Conservation (phyloP, 352 stramenopile species). For the Globisporangium echinulatum region DNA sequence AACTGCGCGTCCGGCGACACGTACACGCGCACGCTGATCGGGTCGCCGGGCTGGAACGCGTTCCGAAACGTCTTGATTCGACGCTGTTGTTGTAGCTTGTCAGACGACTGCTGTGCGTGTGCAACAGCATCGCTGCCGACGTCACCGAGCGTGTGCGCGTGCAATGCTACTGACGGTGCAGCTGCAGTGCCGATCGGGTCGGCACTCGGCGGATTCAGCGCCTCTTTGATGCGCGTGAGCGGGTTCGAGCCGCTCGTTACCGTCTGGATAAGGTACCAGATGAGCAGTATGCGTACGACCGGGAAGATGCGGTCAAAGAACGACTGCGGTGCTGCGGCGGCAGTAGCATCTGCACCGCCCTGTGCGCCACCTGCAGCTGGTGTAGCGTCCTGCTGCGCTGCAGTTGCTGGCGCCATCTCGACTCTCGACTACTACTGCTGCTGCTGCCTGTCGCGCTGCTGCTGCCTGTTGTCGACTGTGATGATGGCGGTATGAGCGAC, state of each 20-base stretch:
- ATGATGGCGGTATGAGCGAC: no score
- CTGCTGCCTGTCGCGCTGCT: neutral
- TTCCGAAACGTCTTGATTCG: slow-evolving; percentile 33
- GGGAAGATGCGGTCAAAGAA: slow-evolving; percentile 57
- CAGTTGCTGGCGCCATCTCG: neutral
- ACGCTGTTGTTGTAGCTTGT: neutral
- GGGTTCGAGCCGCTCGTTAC: slow-evolving; percentile 18
- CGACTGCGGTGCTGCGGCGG: slow-evolving; percentile 21
- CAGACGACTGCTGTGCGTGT: neutral
- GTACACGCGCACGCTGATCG: slow-evolving; percentile 61
- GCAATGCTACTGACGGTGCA: neutral
- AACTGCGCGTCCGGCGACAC: slow-evolving; percentile 41
- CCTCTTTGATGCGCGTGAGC: slow-evolving; percentile 10
- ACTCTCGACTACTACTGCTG: no score
- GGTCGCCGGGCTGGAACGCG: slow-evolving; percentile 45
- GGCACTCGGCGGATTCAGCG: slow-evolving; percentile 11
- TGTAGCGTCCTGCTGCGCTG: neutral
- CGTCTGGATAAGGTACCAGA: slow-evolving; percentile 78
- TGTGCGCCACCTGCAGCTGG: neutral
- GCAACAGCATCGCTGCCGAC: neutral
- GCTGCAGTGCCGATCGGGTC: slow-evolving; percentile 9
- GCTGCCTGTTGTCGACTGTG: no score
- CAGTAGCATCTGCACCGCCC: slow-evolving; percentile 6
- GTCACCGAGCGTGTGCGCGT: slow-evolving; percentile 1
- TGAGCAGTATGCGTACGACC: slow-evolving; percentile 63